Base-by-base conservation (phyloP, 345 rosid genomes). In the Crucihimalaya himalaica region DNA sequence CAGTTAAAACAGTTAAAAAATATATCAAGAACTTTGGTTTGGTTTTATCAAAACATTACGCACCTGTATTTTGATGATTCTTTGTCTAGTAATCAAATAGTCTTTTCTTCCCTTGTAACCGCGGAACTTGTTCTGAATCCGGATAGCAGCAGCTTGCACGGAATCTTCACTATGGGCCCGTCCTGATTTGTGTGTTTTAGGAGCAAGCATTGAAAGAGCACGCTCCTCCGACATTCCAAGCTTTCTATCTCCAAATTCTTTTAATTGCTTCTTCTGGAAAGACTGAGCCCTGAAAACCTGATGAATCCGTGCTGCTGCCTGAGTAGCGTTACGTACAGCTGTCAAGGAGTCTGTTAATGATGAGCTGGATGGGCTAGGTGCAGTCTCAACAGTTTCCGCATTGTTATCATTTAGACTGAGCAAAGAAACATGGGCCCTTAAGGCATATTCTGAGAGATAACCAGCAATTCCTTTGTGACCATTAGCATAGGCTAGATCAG, bases 381-480 rank as follows among this genome's bases (percentile, higher is more conserved):
- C 40, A 3, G 58, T 70, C 39, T 79, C 88, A 47, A 85, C 72
- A 53, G 79, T 55, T 79, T 72, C 73, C 11, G 81, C 81, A 54
- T 74, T 69, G 1, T 59, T 72, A 31, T 81, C 83, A 54, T 87
- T 83, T 72, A 94, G 76, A 75, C 80, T 75, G 73, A 94, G 88
- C 47, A 81, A 75, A 31, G 79, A 62, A 66, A 91, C 85, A 47
- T 83, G 91, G 8, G 86, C 66, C 37, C 87, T 82, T 81, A 89
- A 75, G 69, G 85, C 78, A 76, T 81, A 88, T 68, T 89, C 98
- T 27, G 98, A 95, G 70, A 94, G 98, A 81, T 84, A 94, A 63
- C 91, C 98, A 40, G 97, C 87, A 50, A 89, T 94, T 75, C 97
- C 98, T 86, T 89, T 94, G 83, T 91, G 91, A 43, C 95, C 95